phyloP scores from a whole-genome alignment of 2,329 filamentous ascomycete species.

The Fusarium torulosum region DNA sequence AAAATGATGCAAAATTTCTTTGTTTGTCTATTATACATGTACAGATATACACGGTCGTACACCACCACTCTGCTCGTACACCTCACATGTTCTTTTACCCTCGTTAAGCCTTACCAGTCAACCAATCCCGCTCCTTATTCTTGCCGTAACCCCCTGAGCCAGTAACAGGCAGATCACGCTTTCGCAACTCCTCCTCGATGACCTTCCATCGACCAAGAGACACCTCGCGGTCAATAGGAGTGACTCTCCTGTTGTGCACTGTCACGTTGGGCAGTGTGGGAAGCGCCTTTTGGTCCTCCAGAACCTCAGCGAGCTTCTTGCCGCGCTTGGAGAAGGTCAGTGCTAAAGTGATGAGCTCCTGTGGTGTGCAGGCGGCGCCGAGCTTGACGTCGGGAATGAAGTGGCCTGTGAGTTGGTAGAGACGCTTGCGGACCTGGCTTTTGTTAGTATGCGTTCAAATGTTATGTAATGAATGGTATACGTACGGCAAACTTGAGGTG shows the following conservation, averaged over 20 bases:
- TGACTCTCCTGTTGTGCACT: slow-evolving; percentile 73
- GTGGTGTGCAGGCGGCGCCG: slow-evolving; percentile 65
- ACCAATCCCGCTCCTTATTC: slow-evolving; percentile 60
- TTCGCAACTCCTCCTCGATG: slow-evolving; percentile 76
- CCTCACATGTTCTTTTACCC: slow-evolving; percentile 16
- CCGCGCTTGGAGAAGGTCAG: slow-evolving; percentile 67
- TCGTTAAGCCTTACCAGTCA: slow-evolving; percentile 55
- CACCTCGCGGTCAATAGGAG: slow-evolving; percentile 78
- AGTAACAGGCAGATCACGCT: slow-evolving; percentile 70
- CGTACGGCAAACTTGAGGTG: slow-evolving; percentile 80
- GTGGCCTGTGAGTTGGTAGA: slow-evolving; percentile 84
- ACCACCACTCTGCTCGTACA: slow-evolving; percentile 34
- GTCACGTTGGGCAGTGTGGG: slow-evolving; percentile 75
- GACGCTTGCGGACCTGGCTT: slow-evolving; percentile 81
- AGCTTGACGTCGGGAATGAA: slow-evolving; percentile 79
- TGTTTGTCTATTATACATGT: slow-evolving; percentile 50
- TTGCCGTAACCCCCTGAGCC: slow-evolving; percentile 58
- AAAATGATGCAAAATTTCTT: slow-evolving; percentile 41
- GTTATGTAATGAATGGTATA: slow-evolving; percentile 33
- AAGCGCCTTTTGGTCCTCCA: slow-evolving; percentile 63
- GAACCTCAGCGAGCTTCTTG: slow-evolving; percentile 72
- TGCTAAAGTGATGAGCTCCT: slow-evolving; percentile 67
- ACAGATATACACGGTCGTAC: slow-evolving; percentile 50
- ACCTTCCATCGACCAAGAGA: slow-evolving; percentile 82
- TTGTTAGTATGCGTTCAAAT: slow-evolving; percentile 26